Conservation (phyloP, 1,139 yeast species). For the Saccharomycopsis crataegensis region DNA sequence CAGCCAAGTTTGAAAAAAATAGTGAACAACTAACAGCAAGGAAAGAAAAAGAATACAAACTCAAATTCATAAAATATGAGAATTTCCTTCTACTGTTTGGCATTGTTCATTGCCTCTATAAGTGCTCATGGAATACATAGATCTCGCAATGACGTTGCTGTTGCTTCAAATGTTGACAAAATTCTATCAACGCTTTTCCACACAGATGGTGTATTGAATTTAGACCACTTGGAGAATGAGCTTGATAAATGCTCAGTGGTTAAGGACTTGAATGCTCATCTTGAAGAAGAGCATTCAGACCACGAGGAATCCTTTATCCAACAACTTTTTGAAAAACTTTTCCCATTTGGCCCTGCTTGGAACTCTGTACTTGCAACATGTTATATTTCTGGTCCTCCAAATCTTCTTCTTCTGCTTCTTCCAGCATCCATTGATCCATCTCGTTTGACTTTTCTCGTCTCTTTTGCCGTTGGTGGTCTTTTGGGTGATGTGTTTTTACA, state of each 20-base stretch:
- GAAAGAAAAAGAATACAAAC: no score
- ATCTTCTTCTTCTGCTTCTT: slow-evolving; percentile 42
- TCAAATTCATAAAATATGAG: no score
- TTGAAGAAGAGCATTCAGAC: slow-evolving; percentile 11
- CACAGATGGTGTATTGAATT: slow-evolving; percentile 35
- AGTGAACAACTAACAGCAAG: no score
- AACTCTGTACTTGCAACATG: slow-evolving; percentile 57
- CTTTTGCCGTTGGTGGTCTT: slow-evolving; percentile 66
- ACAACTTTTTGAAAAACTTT: slow-evolving; percentile 32
- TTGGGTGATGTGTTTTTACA: slow-evolving; percentile 65
- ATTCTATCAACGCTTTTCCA: slow-evolving; percentile 20
- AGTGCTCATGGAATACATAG: no score
- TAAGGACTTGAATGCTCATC: slow-evolving; percentile 27
- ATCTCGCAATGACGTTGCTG: no score
- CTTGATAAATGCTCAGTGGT: slow-evolving; percentile 33
- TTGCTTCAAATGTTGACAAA: not conserved
- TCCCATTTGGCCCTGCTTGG: slow-evolving; percentile 47
- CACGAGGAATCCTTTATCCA: slow-evolving; percentile 26
- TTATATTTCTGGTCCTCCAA: slow-evolving; percentile 57
- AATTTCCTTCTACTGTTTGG: no score
- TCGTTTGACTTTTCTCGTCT: slow-evolving; percentile 42
- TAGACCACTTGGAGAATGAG: slow-evolving; percentile 26
- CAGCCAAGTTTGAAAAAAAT: no score
- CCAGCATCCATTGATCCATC: slow-evolving; percentile 44
- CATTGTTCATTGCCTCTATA: no score